These are phyloP conservation scores for Botrytis hyacinthi DNA, from an alignment of 2,329 filamentous ascomycete genomes.

Conservation along the genomic window DNA sequence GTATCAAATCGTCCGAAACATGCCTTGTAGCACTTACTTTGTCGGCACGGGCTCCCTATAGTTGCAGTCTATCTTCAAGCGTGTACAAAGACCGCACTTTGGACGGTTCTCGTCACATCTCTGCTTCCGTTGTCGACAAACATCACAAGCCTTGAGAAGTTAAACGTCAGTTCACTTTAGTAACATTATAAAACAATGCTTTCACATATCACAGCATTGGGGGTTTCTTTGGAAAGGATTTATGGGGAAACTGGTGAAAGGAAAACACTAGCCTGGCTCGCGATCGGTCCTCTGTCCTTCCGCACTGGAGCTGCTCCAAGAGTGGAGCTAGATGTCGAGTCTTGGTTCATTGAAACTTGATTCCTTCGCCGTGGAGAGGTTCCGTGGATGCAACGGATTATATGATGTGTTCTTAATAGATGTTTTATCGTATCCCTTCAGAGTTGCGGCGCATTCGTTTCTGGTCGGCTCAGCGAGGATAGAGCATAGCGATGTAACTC, in stretches of 20 bases:
- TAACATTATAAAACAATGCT: not conserved
- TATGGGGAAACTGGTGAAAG: not conserved
- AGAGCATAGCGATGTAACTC: not conserved
- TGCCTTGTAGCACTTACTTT: constrained; percentile 49
- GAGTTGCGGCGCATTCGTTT: not conserved
- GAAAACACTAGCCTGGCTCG: constrained; percentile 4
- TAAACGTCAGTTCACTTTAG: not conserved
- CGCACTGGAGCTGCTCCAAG: not conserved
- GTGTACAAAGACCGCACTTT: constrained; percentile 58
- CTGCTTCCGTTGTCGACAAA: constrained; percentile 59
- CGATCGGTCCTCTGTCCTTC: constrained; percentile 13
- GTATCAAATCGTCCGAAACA: not conserved
- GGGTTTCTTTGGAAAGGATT: not conserved
- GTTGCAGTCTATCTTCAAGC: constrained; percentile 56
- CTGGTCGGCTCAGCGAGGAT: not conserved
- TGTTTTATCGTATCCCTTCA: not conserved
- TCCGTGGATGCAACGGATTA: not conserved
- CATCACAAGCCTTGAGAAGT: constrained; percentile 52
- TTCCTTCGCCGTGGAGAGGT: not conserved
- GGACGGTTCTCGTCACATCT: constrained; percentile 63
- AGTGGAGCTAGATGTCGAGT: constrained; percentile 1
- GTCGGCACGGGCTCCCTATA: constrained; percentile 61
- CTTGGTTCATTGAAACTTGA: not conserved
- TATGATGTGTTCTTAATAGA: not conserved
- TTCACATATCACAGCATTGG: not conserved